These are phyloP conservation scores for Tolypocladium endophyticum DNA, from an alignment of 2,329 filamentous ascomycete species.

Conservation along the genomic window DNA sequence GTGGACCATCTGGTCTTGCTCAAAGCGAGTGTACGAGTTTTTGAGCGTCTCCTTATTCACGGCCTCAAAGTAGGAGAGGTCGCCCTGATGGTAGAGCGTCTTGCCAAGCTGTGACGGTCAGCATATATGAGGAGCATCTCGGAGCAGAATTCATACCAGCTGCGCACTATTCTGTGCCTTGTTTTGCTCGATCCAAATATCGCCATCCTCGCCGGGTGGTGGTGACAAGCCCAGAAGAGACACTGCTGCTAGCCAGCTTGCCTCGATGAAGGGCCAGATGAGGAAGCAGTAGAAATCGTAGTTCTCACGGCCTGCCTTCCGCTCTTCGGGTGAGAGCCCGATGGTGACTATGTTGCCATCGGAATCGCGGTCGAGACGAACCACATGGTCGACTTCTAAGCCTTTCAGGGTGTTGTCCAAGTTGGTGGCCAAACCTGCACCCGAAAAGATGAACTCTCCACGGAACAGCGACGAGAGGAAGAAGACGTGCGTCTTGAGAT, in stretches of 20 bases:
- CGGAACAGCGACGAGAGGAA: conserved; percentile 92
- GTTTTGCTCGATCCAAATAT: conserved; percentile 67
- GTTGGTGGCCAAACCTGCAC: conserved; percentile 72
- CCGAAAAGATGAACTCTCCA: conserved; percentile 93
- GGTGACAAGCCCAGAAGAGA: conserved; percentile 80
- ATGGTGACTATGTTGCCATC: conserved; percentile 51
- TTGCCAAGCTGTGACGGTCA: conserved; percentile 60
- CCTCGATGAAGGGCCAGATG: conserved; percentile 97
- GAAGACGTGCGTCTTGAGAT: conserved; percentile 66
- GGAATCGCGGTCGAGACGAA: conserved; percentile 52
- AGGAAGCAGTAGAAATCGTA: conserved; percentile 99
- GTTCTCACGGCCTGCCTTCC: conserved; percentile 75
- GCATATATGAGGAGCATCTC: background rate
- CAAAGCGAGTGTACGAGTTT: conserved; percentile 80
- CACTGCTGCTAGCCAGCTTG: conserved; percentile 83
- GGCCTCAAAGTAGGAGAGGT: conserved; percentile 93
- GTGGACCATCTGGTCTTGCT: conserved; percentile 81
- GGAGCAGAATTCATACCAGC: conserved; percentile 41
- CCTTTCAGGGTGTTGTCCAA: conserved; percentile 68
- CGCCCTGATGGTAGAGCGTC: conserved; percentile 93
- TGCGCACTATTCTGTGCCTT: conserved; percentile 76
- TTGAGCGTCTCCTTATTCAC: conserved; percentile 97
- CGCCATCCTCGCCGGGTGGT: conserved; percentile 45
- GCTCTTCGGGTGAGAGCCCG: conserved; percentile 66
- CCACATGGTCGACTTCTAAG: conserved; percentile 68